Base-by-base conservation (phyloP, 805 yeast species). In the Candida argentea region DNA sequence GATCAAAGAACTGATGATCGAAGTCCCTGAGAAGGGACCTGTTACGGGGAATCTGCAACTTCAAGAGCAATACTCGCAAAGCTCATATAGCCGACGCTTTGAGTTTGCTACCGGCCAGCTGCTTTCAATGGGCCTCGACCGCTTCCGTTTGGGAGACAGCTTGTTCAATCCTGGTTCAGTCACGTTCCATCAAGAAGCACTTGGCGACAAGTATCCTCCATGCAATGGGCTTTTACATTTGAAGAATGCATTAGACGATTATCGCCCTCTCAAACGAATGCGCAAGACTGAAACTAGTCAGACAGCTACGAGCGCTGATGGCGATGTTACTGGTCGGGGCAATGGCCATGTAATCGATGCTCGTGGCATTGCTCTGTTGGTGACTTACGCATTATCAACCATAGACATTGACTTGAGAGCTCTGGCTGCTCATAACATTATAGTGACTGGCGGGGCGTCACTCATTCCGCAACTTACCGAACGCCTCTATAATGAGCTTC, bases 371-470 rank as follows among this genome's bases (percentile, higher is more conserved):
- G 69, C 81, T 2, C 76, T 70, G 33, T 57, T 86, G 35, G 65
- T 72, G 31, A 67, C 69, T 25, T 73, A 65, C 38, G 70, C 71
- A 16, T 60, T 66, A 33, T 65, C 67, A 27, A 59, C 65, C 32
- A 67, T 77, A 26, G 95, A 87, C 52, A 81, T 85, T 16, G 94
- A 82, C 57, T 61, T 82, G 39, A 67, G 94, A 34, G 80, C 95
- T 1, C 80, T 85, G 24, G 62, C 85, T 14, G 95, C 95, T 0
- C 89, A 85, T 53, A 86, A 86, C 46, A 77, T 87, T 30, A 81
- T 87, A 11, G 65, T 87, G 15, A 84, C 94, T 0, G 96, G 96
- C 14, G 82, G 94, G 3, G 65, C 78, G 0, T 77, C 94, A 5
- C 64, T 83, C 32, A 65, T 83, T 12, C 93, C 94, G 9, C 93